phyloP scores from a whole-genome alignment of 176 grass and related monocot genomes.

The Dactylis glomerata region DNA sequence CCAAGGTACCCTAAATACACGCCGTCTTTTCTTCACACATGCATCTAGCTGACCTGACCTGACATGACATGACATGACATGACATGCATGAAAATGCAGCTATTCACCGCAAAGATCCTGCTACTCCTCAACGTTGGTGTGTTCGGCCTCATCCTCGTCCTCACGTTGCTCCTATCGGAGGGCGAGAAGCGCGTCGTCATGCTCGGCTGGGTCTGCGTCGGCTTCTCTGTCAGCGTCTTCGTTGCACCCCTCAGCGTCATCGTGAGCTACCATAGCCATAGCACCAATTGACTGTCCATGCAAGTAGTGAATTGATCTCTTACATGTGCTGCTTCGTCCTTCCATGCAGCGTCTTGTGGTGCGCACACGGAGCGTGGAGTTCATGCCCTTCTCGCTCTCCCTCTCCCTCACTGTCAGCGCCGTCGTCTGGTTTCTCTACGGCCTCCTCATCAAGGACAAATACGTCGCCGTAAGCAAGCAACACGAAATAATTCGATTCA shows the following conservation, averaged over 20 bases:
- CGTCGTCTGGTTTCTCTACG: conserved; percentile 79
- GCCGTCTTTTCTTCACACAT: too few species aligned
- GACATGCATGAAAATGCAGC: conserved; percentile 12
- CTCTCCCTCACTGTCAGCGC: conserved; percentile 79
- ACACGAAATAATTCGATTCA: not conserved
- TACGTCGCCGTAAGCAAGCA: conserved; percentile 60
- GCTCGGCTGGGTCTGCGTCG: conserved; percentile 85
- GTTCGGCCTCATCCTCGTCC: conserved; percentile 59
- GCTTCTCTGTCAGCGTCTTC: conserved; percentile 75
- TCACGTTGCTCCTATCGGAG: conserved; percentile 40
- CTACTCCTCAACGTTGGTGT: conserved; percentile 57
- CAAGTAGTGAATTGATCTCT: too few species aligned
- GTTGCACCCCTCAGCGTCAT: conserved; percentile 78
- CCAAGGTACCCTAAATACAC: not conserved
- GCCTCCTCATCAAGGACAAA: conserved; percentile 71
- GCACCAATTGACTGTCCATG: too few species aligned
- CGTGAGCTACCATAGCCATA: conserved; percentile 7
- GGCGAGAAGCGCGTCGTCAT: conserved; percentile 34
- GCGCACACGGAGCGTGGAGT: conserved; percentile 77
- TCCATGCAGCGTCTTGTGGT: conserved; percentile 58
- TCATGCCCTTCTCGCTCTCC: conserved; percentile 88
- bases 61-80: too few species aligned
- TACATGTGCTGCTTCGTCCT: too few species aligned
- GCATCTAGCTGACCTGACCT: too few species aligned
- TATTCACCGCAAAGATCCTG: conserved; percentile 62